A percentile compares a stretch with the other conserved stretches of the same genome.
phyloP scores from a whole-genome alignment of 495 filamentous ascomycete genomes.

The Thozetella sp. region DNA sequence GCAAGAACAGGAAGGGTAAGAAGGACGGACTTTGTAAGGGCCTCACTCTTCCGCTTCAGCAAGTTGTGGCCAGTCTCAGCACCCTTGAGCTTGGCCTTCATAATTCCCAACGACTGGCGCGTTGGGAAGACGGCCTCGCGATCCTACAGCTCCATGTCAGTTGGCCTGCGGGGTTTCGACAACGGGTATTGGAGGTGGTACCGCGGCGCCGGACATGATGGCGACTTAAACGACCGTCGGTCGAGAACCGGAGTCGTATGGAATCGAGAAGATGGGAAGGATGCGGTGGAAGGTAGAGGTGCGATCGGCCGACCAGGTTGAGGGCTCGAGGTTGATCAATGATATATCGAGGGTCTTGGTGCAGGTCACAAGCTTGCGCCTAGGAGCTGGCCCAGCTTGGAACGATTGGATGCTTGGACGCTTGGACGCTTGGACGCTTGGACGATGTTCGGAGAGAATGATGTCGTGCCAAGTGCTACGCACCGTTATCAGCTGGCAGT shows the following conservation, averaged over 20 bases:
- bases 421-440: too few species aligned
- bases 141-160: slow-evolving; percentile 53
- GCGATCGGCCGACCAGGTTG: too few species aligned
- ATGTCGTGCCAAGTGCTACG: background rate
- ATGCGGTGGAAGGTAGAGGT: too few species aligned
- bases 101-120: slow-evolving; percentile 91
- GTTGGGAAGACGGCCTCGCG: slow-evolving; percentile 97
- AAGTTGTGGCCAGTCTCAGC: slow-evolving; percentile 87
- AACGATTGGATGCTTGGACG: too few species aligned
- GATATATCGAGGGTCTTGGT: too few species aligned
- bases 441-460: background rate
- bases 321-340: too few species aligned
- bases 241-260: background rate
- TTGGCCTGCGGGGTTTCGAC: slow-evolving; percentile 4
- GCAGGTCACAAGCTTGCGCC: too few species aligned
- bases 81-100: slow-evolving; percentile 99
- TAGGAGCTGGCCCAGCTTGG: too few species aligned
- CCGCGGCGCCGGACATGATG: slow-evolving; percentile 63
- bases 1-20: background rate
- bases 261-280: background rate
- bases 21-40: slow-evolving; percentile 73
- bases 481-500: background rate
- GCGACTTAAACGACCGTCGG: slow-evolving; percentile 8
- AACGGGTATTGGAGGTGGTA: slow-evolving; percentile 32
- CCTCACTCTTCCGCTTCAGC: slow-evolving; percentile 91